These are phyloP conservation scores for Leccinellum albellum DNA, from an alignment of 768 basidiomycete species.

Conservation along the genomic window DNA sequence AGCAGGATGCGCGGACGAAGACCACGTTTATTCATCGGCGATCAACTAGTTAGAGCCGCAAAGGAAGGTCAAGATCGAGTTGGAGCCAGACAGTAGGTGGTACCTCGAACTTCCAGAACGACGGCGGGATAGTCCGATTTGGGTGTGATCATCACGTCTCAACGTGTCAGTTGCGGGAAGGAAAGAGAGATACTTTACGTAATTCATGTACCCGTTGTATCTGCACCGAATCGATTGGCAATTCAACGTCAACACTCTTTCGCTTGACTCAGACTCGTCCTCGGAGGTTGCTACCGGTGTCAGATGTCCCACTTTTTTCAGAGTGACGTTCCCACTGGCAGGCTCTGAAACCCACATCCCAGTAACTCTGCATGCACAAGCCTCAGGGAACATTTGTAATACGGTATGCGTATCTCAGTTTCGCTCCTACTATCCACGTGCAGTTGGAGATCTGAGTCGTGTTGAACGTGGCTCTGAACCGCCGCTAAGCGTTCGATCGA, in stretches of 20 bases:
- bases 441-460: not conserved
- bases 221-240: too few relatives aligned
- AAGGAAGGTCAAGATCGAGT: not conserved
- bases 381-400: too few relatives aligned
- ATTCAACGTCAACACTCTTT: too few relatives aligned
- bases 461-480: not conserved
- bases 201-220: not conserved
- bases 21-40: not conserved
- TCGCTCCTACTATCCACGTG: not conserved
- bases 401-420: not conserved
- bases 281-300: too few relatives aligned
- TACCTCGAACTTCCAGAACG: not conserved
- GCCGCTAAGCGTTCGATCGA: not conserved
- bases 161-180: not conserved
- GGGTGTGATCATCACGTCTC: constrained; percentile 3
- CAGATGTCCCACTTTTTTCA: too few relatives aligned
- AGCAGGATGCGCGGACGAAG: not conserved
- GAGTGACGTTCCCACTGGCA: too few relatives aligned
- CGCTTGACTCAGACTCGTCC: not conserved
- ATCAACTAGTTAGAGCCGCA: not conserved
- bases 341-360: too few relatives aligned
- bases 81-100: not conserved
- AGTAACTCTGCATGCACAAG: too few relatives aligned
- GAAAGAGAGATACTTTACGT: not conserved
- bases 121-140: not conserved